Evolutionary conservation across 2,329 filamentous ascomycete genomes (phyloP), one percentile per base, ranked within the genome.

Genomic region (Paecilomyces niveus): DNA sequence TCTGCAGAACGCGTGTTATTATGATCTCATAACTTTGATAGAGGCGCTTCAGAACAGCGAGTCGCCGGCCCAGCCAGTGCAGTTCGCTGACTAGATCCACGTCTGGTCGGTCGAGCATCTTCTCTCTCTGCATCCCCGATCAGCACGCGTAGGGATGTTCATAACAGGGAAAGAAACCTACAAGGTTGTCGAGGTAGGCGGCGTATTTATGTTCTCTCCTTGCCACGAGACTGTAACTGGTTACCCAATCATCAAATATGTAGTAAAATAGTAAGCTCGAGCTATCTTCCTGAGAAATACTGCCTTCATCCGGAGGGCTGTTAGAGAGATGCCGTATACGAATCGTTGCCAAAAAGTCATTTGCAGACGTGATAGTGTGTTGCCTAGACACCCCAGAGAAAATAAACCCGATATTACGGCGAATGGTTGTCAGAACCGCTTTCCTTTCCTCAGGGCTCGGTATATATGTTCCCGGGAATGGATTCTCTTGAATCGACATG

Each of bases 211-310:
- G 78, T 60, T 86, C 83, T 56, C 81, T 78, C 22, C 81, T 79
- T 2, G 83, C 81, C 53, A 87, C 80, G 10, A 87, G 75, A 35
- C 79, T 80, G 67, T 85, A 87, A 55, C 81, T 85, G 10, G 84
- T 83, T 55, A 82, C 79, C 85, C 85, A 87, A 67, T 87, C 85
- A 66, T 88, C 85, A 64, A 87, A 88, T 2, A 88, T 77, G 68
- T 87, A 87, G 66, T 86, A 87, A 67, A 87, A 85, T 1, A 88
- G 73, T n/a, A 88, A 65, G 32, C 84, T 84, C 0, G 85, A 81
- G 0, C 81, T 80, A 61, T 87, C 84, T 2, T 80, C 70, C 51
- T 71, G 69, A 29, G 71, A 71, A 55, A 73, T 74, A 54, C 62
- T 78, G 6, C 75, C 67, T 60, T 70, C 64, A 39, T 73, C 66